Percentiles rank a stretch among this genome's conserved stretches.
phyloP scores from a whole-genome alignment of 2,329 filamentous ascomycete genomes.

The Monilinia aucupariae region DNA sequence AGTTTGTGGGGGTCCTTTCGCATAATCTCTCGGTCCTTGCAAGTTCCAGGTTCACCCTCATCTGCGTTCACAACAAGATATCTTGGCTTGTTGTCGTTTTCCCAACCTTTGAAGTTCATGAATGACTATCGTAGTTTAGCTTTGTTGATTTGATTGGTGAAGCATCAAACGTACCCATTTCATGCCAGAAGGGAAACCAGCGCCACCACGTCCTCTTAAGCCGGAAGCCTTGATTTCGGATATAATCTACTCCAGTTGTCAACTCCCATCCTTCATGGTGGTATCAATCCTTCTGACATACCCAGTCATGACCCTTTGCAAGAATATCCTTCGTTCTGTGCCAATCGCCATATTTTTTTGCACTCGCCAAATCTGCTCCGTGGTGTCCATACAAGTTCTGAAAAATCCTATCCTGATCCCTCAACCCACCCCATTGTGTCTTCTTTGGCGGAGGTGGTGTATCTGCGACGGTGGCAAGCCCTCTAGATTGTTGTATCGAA shows the following conservation, averaged over 20 bases:
- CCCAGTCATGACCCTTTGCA: conserved; percentile 93
- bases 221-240: conserved; percentile 95
- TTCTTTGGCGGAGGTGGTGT: conserved; percentile 57
- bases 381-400: conserved; percentile 96
- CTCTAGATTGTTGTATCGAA: conserved; percentile 54
- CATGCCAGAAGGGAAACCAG: conserved; percentile 94
- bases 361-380: conserved; percentile 84
- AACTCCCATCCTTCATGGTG: conserved; percentile 18
- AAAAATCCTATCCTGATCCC: conserved; percentile 97
- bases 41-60: conserved; percentile 96
- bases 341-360: conserved; percentile 98
- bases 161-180: conserved; percentile 75
- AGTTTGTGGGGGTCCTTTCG: conserved; percentile 99
- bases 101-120: conserved; percentile 99
- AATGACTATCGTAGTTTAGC: conserved; percentile 62
- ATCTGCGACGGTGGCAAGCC: conserved; percentile 78
- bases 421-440: conserved; percentile 75
- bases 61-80: conserved; percentile 98
- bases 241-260: conserved; percentile 61
- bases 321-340: conserved; percentile 99
- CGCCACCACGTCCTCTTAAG: conserved; percentile 89
- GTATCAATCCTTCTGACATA: conserved; percentile 34
- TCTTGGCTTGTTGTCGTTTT: conserved; percentile 91
- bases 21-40: conserved; percentile 99
- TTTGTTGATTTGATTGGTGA: conserved; percentile 19